These are phyloP conservation scores for Magnolia sinica DNA, from an alignment of 164 flowering plant species.

Conservation along the genomic window DNA sequence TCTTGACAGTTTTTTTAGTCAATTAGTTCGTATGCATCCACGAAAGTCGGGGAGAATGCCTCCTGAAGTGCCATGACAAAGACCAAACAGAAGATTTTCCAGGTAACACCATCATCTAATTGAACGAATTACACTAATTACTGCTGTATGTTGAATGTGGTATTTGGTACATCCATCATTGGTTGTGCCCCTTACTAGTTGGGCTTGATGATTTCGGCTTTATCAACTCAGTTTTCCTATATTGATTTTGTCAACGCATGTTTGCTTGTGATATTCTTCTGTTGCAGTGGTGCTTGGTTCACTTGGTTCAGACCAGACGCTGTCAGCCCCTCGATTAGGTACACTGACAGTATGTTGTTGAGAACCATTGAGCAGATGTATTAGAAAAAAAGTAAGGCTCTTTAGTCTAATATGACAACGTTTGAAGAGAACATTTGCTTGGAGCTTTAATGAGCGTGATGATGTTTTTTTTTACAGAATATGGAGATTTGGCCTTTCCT, in stretches of 20 bases:
- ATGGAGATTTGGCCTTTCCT: not conserved
- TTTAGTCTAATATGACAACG: no score
- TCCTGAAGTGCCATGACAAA: not conserved
- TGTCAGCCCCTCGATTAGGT: not conserved
- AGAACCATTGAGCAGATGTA: not conserved
- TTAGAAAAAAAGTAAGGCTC: not conserved
- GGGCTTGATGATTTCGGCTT: not conserved
- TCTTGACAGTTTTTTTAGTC: not conserved
- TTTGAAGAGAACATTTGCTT: no score
- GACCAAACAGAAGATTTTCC: not conserved
- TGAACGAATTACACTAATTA: not conserved
- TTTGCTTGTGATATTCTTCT: not conserved
- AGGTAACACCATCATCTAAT: not conserved
- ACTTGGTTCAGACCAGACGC: no score
- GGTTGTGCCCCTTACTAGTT: not conserved
- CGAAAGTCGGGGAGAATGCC: not conserved
- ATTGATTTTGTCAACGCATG: no score
- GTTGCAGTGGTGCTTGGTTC: not conserved
- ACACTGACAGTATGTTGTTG: not conserved
- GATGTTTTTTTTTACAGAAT: not conserved
- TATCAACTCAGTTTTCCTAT: not conserved
- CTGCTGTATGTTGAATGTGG: not conserved
- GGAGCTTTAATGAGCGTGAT: no score
- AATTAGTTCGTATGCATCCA: not conserved
- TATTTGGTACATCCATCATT: not conserved